Conservation (phyloP, 176 grass and related monocot genomes). For the Cenchrus purpureus region DNA sequence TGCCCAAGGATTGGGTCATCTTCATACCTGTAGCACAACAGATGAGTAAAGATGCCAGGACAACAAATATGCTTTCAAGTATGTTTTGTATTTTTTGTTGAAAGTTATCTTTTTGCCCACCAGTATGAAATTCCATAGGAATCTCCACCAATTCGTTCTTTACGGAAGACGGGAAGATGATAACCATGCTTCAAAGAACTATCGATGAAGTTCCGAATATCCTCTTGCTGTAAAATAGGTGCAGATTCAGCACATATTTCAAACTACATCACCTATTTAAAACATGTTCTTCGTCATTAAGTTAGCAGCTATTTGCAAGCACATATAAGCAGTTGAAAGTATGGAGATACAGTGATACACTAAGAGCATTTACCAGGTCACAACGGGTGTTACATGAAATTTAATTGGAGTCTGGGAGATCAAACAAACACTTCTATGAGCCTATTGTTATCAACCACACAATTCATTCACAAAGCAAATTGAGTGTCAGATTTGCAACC, state of each 20-base stretch:
- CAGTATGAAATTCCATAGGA: constrained; percentile 93
- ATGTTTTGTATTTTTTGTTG: background rate
- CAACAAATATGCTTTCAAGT: constrained; percentile 9
- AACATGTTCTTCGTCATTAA: background rate
- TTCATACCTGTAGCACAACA: constrained; percentile 72
- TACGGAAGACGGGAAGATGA: constrained; percentile 71
- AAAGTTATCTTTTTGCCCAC: constrained; percentile 49
- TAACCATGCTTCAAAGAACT: constrained; percentile 78
- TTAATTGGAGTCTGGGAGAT: background rate
- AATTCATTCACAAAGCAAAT: background rate
- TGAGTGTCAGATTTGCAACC: background rate
- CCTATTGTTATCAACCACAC: constrained; percentile 34
- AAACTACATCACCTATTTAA: constrained; percentile 16
- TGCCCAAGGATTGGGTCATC: constrained; percentile 85
- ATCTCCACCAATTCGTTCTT: constrained; percentile 88
- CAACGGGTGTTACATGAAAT: background rate
- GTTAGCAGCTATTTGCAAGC: constrained; percentile 23
- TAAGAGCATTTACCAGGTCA: constrained; percentile 21
- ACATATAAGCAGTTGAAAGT: constrained; percentile 6
- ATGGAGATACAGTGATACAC: background rate
- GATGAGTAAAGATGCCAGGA: constrained; percentile 36
- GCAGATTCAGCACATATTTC: constrained; percentile 32
- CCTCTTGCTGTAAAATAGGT: constrained; percentile 82
- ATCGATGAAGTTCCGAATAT: constrained; percentile 87
- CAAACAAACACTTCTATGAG: constrained; percentile 18